phyloP scores from a whole-genome alignment of 352 stramenopile species.

The Pythium volutum region DNA sequence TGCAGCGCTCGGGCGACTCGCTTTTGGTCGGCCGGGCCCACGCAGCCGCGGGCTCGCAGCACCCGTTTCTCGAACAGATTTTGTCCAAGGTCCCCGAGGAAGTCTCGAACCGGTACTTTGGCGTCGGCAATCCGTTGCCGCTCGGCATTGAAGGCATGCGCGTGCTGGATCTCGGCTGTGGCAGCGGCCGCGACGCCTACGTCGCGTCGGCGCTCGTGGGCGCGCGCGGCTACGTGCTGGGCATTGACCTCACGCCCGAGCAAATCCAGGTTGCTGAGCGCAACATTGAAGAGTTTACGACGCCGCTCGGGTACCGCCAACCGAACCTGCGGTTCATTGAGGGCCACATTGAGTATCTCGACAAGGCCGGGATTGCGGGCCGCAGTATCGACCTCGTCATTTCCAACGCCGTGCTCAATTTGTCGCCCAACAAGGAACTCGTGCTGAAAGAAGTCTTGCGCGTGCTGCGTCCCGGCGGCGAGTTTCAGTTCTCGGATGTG shows the following conservation, averaged over 20 bases:
- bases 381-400: conserved; percentile 89
- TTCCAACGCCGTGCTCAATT: conserved; percentile 92
- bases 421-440: conserved; percentile 88
- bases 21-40: conserved; percentile 68
- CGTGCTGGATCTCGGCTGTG: conserved; percentile 88
- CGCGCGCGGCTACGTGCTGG: conserved; percentile 68
- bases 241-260: conserved; percentile 90
- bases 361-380: conserved; percentile 65
- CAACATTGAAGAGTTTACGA: conserved; percentile 64
- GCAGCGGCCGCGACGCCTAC: conserved; percentile 87
- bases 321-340: conserved; percentile 86
- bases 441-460: conserved; percentile 83
- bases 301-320: conserved; percentile 71
- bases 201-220: conserved; percentile 82
- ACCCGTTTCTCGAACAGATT: conserved; percentile 42
- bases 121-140: conserved; percentile 75
- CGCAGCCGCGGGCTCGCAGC: conserved; percentile 20
- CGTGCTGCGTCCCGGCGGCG: conserved; percentile 82
- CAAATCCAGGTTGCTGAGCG: conserved; percentile 76
- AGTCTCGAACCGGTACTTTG: conserved; percentile 74
- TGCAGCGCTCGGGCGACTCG: conserved; percentile 54
- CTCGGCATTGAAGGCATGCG: conserved; percentile 51
- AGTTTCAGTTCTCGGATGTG: conserved; percentile 92
- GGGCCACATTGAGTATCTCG: conserved; percentile 87
- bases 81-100: conserved; percentile 66